Conservation (phyloP, 352 stramenopile species). For the Pythium dissimile region DNA sequence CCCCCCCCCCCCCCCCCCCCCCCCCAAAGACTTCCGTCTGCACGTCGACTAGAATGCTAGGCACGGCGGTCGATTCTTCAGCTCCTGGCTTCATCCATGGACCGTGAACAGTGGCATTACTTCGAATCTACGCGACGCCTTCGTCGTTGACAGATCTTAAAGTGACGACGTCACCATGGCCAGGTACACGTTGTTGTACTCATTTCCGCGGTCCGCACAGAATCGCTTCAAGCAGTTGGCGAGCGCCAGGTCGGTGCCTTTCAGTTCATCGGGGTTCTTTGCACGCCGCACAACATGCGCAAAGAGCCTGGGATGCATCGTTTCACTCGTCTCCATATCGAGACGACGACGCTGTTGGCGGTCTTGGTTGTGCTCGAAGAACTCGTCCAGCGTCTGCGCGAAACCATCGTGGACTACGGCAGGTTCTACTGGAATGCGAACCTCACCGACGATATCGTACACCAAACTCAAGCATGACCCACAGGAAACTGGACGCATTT, state of each 20-base stretch:
- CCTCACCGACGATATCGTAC: neutral
- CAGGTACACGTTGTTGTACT: neutral
- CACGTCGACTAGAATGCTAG: neutral
- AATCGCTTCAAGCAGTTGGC: neutral
- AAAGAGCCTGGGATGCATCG: neutral
- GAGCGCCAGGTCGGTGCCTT: neutral
- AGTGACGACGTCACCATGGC: too few relatives aligned
- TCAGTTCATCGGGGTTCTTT: neutral
- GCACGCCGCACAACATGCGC: neutral
- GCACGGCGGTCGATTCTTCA: neutral
- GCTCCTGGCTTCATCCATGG: neutral
- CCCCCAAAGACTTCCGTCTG: neutral
- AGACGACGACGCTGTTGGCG: neutral
- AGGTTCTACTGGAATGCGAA: neutral
- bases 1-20: too few relatives aligned
- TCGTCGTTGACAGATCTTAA: neutral
- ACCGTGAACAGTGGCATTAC: neutral
- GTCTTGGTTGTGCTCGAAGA: neutral
- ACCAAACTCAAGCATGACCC: neutral
- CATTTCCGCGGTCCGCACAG: neutral
- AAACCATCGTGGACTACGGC: neutral
- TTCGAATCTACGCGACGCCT: neutral
- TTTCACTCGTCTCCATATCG: neutral
- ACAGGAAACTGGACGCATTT: neutral
- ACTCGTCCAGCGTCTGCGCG: neutral